Percentiles rank a stretch among this genome's conserved stretches.
Evolutionary conservation across 441 rosid genomes (phyloP).

Genomic region (Erodium moschatum): DNA sequence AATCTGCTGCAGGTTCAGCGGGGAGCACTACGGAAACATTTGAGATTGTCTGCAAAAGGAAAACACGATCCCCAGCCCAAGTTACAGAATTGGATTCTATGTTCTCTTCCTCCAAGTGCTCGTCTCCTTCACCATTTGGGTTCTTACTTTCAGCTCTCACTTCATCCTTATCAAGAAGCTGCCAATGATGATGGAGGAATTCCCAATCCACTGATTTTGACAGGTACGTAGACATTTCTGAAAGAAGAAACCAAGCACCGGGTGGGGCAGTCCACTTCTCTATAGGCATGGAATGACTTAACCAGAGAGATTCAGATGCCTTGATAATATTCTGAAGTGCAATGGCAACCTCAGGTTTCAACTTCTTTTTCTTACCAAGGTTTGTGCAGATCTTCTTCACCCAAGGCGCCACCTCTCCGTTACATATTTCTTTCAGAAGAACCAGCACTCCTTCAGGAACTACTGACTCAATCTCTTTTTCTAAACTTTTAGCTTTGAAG

Average conservation of each 20-base stretch:
- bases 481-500: constrained; percentile 27
- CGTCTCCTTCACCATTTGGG: constrained; percentile 25
- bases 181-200: constrained; percentile 88
- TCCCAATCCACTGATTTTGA: constrained; percentile 82
- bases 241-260: constrained; percentile 90
- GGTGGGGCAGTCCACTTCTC: constrained; percentile 88
- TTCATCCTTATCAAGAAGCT: constrained; percentile 62
- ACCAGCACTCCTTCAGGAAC: constrained; percentile 52
- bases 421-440: constrained; percentile 61
- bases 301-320: constrained; percentile 74
- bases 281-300: constrained; percentile 55
- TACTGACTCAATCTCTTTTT: constrained; percentile 37
- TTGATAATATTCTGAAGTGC: constrained; percentile 70
- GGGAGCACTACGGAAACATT: constrained; percentile 83
- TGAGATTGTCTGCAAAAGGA: constrained; percentile 84
- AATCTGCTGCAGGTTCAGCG: constrained; percentile 74
- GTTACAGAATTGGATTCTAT: constrained; percentile 48
- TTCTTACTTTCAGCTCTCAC: constrained; percentile 29
- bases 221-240: constrained; percentile 76
- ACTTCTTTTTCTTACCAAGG: constrained; percentile 67
- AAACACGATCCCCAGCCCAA: constrained; percentile 91
- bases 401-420: constrained; percentile 76
- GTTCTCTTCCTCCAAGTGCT: constrained; percentile 33
- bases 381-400: constrained; percentile 74
- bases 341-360: constrained; percentile 54